Evolutionary conservation across 495 filamentous ascomycete genomes (phyloP), one percentile per base, ranked within the genome.

Genomic region (Talaromyces borbonicus): DNA sequence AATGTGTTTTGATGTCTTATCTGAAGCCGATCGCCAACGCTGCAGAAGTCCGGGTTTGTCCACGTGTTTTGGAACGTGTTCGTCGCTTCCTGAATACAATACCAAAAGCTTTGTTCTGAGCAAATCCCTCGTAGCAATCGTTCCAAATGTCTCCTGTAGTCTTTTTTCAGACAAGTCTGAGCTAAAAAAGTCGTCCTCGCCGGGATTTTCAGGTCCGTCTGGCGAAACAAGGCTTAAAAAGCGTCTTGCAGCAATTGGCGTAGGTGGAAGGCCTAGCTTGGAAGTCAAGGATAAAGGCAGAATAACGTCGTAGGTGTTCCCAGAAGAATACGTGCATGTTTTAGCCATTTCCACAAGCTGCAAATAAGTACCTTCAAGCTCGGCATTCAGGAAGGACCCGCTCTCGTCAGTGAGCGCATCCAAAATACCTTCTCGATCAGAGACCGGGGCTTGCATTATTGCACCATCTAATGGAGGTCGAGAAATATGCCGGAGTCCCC

Each of bases 131-230:
- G 71, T 49, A 20, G 69, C 69, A 31, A 84, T 62, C 44, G 41
- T 58, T 1, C 85, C 86, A 74, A 92, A 95, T 20, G 74, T 85
- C 33, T 63, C 53, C 35, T 49, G 43, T 33, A 89, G 60, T 43
- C 71, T 60, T 39, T 75, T 61, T 38, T 85, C 80, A 0, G 60
- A 57, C 36, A 94, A 64, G 59, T 90, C 86, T 5, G 84, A 84
- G 48, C 82, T 86, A 65, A 96, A 98, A 51, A 84, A 83, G 60
- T 97, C 92, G 62, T 98, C 90, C 38, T 82, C 81, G 9, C 85
- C 83, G 4, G 67, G 72, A 23, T 60, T 49, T 61, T 78, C 54
- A 22, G 74, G 62, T 37, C 64, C 68, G 20, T 72, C 72, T 1
- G 72, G 69, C 30, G 72, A 79, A 5, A 71, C 73, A 18, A 96